Conservation (phyloP, 164 flowering plant genomes). For the Houttuynia cordata region DNA sequence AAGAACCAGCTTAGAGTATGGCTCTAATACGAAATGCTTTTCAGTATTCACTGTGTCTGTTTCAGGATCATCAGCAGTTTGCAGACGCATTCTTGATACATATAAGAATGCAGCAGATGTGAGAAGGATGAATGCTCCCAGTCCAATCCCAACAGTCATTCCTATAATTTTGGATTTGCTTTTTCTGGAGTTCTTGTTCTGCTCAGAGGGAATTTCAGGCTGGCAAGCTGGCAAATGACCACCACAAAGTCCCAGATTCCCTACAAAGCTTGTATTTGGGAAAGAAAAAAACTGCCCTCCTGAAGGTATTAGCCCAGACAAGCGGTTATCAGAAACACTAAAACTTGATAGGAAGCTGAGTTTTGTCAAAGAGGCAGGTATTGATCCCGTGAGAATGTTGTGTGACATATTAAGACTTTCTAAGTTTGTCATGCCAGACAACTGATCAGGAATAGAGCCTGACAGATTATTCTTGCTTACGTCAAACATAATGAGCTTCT, state of each 20-base stretch:
- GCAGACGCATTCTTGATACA: slow-evolving; percentile 13
- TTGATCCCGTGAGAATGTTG: slow-evolving; percentile 14
- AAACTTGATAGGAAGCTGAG: slow-evolving; percentile 17
- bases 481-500: slow-evolving; percentile 9
- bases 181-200: slow-evolving; percentile 17
- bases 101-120: slow-evolving; percentile 15
- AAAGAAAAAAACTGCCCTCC: slow-evolving; percentile 69
- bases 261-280: slow-evolving; percentile 70
- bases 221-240: slow-evolving; percentile 1
- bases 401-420: slow-evolving; percentile 14
- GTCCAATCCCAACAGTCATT: slow-evolving; percentile 18
- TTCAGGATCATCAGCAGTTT: slow-evolving; percentile 23
- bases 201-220: background rate
- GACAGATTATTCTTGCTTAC: slow-evolving; percentile 10
- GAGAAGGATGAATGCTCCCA: slow-evolving; percentile 32
- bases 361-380: slow-evolving; percentile 11
- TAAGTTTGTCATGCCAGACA: slow-evolving; percentile 14
- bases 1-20: slow-evolving; percentile 26
- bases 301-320: slow-evolving; percentile 50
- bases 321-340: slow-evolving; percentile 63
- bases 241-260: slow-evolving; percentile 64
- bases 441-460: slow-evolving; percentile 6
- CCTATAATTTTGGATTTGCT: slow-evolving; percentile 30
- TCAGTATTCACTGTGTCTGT: slow-evolving; percentile 11
- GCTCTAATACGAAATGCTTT: slow-evolving; percentile 20